phyloP scores from a whole-genome alignment of 371 early-diverging fungal species.

The Thermomucor indicae-seudaticae region DNA sequence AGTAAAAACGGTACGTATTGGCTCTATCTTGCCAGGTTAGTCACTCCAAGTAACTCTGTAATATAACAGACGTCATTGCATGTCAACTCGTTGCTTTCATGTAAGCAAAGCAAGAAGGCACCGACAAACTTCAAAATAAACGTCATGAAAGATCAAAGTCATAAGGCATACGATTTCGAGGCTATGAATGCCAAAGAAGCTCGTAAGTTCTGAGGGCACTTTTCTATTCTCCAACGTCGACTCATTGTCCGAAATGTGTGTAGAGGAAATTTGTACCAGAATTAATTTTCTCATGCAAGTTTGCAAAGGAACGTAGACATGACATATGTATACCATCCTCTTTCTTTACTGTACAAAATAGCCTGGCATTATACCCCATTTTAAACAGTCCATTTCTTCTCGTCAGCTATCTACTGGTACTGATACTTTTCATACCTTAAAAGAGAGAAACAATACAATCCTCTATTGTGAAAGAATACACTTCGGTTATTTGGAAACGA shows the following conservation, averaged over 20 bases:
- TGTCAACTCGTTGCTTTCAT: constrained; percentile 70
- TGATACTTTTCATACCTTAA: no score
- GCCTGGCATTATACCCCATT: no score
- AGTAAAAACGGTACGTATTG: constrained; percentile 67
- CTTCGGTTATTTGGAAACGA: no score
- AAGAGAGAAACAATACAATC: no score
- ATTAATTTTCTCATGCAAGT: constrained; percentile 43
- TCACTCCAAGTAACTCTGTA: not conserved
- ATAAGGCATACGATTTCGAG: constrained; percentile 80
- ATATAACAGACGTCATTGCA: constrained; percentile 69
- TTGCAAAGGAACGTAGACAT: constrained; percentile 23
- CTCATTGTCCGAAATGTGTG: no score
- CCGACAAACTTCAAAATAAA: constrained; percentile 73
- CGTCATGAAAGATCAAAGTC: constrained; percentile 60
- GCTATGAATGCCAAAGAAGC: constrained; percentile 68
- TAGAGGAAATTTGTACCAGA: constrained; percentile 44
- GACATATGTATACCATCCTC: no score
- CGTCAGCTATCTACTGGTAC: no score
- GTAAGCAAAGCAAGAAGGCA: constrained; percentile 74
- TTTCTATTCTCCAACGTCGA: not conserved
- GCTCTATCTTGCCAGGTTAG: not conserved
- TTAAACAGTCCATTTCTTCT: no score
- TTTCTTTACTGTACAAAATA: no score
- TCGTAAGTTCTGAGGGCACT: constrained; percentile 39
- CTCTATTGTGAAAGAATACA: no score